Conservation (phyloP, 768 basidiomycete species). For the Calocera cornea region DNA sequence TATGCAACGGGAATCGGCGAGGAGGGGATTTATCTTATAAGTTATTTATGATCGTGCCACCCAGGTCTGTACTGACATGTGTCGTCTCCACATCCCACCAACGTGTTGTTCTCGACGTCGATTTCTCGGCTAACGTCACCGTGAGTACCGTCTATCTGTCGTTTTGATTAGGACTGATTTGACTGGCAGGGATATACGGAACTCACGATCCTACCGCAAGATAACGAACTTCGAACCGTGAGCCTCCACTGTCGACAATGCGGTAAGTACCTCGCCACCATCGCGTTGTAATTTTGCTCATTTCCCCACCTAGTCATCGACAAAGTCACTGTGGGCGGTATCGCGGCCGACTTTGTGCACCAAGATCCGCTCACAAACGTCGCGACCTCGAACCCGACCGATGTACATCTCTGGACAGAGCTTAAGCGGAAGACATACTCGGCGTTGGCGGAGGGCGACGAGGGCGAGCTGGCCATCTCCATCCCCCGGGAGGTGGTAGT, state of each 20-base stretch:
- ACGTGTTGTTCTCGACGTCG: slow-evolving; percentile 87
- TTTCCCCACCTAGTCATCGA: slow-evolving; percentile 42
- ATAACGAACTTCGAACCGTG: slow-evolving; percentile 63
- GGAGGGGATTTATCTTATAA: slow-evolving; percentile 84
- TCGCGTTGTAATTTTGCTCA: slow-evolving; percentile 18
- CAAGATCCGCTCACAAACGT: slow-evolving; percentile 60
- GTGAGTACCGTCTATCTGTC: slow-evolving; percentile 3
- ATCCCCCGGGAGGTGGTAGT: slow-evolving; percentile 61
- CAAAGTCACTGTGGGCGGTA: slow-evolving; percentile 55
- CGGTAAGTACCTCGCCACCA: slow-evolving; percentile 37
- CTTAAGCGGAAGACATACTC: slow-evolving; percentile 85
- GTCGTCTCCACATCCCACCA: slow-evolving; percentile 74
- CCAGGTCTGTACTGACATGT: background rate
- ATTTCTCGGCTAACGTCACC: slow-evolving; percentile 82
- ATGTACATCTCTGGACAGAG: slow-evolving; percentile 83
- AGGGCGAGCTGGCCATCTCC: slow-evolving; percentile 86
- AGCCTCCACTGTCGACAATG: slow-evolving; percentile 83
- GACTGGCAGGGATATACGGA: slow-evolving; percentile 76
- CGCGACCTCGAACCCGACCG: slow-evolving; percentile 49
- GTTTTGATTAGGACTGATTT: background rate
- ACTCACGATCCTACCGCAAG: slow-evolving; percentile 73
- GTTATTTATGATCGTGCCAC: slow-evolving; percentile 32
- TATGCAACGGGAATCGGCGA: slow-evolving; percentile 62
- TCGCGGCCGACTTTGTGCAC: slow-evolving; percentile 64
- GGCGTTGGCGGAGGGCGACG: slow-evolving; percentile 78